A percentile compares a stretch with the other conserved stretches of the same genome.
Evolutionary conservation across 2,329 filamentous ascomycete genomes (phyloP).

Genomic region (Cercospora zeina): DNA sequence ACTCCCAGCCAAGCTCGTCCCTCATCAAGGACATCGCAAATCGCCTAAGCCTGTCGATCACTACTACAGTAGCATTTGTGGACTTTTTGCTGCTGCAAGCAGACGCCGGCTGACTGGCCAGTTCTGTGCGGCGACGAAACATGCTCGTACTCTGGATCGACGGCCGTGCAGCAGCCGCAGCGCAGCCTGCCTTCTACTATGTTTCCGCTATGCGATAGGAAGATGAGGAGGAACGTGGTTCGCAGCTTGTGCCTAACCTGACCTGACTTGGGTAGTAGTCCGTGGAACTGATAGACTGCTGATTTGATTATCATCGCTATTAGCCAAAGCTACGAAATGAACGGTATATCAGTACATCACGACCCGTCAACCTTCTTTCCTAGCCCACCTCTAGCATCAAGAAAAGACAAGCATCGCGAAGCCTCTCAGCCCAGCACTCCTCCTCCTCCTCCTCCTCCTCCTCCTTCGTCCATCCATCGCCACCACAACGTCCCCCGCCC

Average conservation of each 20-base stretch:
- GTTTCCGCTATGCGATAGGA: conserved; percentile 4
- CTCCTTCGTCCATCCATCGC: conserved; percentile 8
- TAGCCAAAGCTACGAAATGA: not conserved
- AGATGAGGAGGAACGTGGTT: conserved; percentile 5
- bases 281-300: conserved; percentile 6
- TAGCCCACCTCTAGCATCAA: too few relatives aligned
- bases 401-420: too few relatives aligned
- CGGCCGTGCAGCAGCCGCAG: conserved; percentile 18
- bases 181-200: not conserved
- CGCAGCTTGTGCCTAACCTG: conserved; percentile 1
- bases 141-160: conserved; percentile 18
- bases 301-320: not conserved
- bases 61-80: not conserved
- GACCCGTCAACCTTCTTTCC: too few relatives aligned
- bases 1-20: conserved; percentile 5
- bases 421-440: conserved; percentile 2
- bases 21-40: conserved; percentile 8
- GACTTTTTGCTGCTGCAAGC: not conserved
- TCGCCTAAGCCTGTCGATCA: conserved; percentile 7
- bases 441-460: too few relatives aligned
- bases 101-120: conserved; percentile 17
- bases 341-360: conserved; percentile 19
- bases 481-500: not conserved
- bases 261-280: not conserved
- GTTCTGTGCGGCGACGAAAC: conserved; percentile 7